phyloP scores from a whole-genome alignment of 495 filamentous ascomycete species.

The Podospora australis region DNA sequence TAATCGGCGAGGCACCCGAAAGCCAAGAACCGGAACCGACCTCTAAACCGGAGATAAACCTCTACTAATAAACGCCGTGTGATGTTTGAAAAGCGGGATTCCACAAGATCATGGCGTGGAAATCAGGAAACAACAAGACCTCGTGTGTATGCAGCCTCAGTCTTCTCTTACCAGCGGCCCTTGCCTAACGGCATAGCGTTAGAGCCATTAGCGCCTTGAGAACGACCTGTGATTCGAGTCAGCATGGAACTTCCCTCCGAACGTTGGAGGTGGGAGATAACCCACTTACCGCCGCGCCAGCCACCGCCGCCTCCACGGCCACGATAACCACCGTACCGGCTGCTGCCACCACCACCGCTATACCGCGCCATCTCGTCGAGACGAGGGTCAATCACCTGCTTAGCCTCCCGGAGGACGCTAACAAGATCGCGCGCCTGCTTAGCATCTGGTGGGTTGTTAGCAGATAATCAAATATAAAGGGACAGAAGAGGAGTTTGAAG shows the following conservation, averaged over 20 bases:
- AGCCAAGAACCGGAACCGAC: conserved; percentile 15
- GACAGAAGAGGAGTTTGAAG: background rate
- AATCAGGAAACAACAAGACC: conserved; percentile 2
- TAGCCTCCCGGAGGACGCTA: conserved; percentile 85
- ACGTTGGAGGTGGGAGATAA: conserved; percentile 8
- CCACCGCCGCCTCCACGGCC: conserved; percentile 27
- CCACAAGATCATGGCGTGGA: conserved; percentile 2
- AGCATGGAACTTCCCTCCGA: too few species aligned
- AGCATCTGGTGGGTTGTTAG: conserved; percentile 57
- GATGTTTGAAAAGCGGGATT: conserved; percentile 9
- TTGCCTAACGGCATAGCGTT: conserved; percentile 42
- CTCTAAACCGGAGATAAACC: conserved; percentile 12
- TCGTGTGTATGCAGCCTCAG: conserved; percentile 1
- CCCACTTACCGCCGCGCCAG: conserved; percentile 36
- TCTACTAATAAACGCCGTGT: conserved; percentile 17
- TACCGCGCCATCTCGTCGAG: conserved; percentile 94
- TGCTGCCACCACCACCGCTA: conserved; percentile 75
- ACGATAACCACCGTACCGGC: conserved; percentile 55
- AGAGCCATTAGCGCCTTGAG: conserved; percentile 28
- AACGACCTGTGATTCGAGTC: conserved; percentile 17
- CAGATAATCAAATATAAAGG: conserved; percentile 4
- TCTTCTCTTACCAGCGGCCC: conserved; percentile 38
- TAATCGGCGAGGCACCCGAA: conserved; percentile 1
- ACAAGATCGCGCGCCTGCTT: conserved; percentile 97
- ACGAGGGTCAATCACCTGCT: conserved; percentile 96